Evolutionary conservation across 352 stramenopile genomes (phyloP), one percentile per base, ranked within the genome.

Genomic region (Phytopythium aichiense): DNA sequence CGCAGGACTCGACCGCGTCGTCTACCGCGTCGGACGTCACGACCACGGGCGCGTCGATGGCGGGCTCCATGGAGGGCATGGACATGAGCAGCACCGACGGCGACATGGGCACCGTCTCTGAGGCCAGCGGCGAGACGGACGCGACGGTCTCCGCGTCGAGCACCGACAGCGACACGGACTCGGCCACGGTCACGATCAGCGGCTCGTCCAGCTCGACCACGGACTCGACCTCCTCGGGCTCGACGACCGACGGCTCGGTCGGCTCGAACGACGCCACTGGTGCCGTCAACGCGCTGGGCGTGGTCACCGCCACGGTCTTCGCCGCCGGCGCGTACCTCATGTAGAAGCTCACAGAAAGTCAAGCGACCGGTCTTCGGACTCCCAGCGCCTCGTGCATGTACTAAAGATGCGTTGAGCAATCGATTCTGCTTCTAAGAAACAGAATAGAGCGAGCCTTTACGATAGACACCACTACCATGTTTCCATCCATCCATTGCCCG

Each of bases 161-260:
- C 51, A 57, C 28, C 28, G 51, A 28, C 51, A 28, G 51, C 35
- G 51, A 28, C 54, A 30, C 30, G 4, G 33, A 12, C 33, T 38
- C 50, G 4, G 54, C 2, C 54, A 51, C 23, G 4, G 25, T 40
- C 54, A 40, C 38, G 37, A 13, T 12, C 54, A 16, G n/a, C 22
- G 37, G 53, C 38, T 60, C 54, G 53, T 38, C 37, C 9, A 33
- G 22, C 53, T 31, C 53, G 11, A n/a, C 8, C 8, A 37, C 33
- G 11, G 38, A 42, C 8, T 18, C 28, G 6, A 6, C 54, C 9
- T 22, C 35, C 30, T 22, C 33, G n/a, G 4, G 20, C 35, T 60
- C 54, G 30, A 30, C 50, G 18, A 51, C 54, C 54, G 37, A 37
- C 22, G 54, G 54, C 11, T 60, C 54, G 22, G 54, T 60, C 35